Percentiles rank a stretch among this genome's conserved stretches.
Evolutionary conservation across 257 asterid genomes (phyloP).

Genomic region (Nicotiana paniculata): DNA sequence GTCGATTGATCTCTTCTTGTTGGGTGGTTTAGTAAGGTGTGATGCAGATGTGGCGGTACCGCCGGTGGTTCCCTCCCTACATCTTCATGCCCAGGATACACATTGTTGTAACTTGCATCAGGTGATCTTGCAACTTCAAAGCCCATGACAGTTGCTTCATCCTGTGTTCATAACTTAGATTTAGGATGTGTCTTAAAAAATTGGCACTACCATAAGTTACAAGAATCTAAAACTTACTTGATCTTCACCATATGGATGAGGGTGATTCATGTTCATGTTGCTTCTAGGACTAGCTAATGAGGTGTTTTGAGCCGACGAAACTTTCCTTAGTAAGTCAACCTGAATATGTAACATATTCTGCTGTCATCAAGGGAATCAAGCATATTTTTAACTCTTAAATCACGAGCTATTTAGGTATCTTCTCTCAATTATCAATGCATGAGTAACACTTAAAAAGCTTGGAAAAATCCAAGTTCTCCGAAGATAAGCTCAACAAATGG

Average conservation of each 20-base stretch:
- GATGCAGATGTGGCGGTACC: slow-evolving; percentile 72
- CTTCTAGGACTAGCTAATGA: neutral
- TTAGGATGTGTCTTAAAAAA: neutral
- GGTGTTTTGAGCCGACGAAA: neutral
- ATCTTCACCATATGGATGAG: slow-evolving; percentile 31
- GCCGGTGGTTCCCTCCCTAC: slow-evolving; percentile 75
- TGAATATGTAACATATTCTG: neutral
- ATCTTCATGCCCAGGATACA: slow-evolving; percentile 55
- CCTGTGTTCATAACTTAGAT: slow-evolving; percentile 36
- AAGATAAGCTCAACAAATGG: neutral
- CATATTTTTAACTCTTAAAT: neutral
- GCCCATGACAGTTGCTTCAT: slow-evolving; percentile 64
- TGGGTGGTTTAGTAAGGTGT: slow-evolving; percentile 58
- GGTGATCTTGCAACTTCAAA: slow-evolving; percentile 82
- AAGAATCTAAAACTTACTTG: slow-evolving; percentile 41
- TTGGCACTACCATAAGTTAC: neutral
- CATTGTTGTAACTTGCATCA: slow-evolving; percentile 74
- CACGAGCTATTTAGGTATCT: neutral
- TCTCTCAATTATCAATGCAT: neutral
- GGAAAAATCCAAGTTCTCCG: neutral
- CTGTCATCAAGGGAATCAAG: neutral
- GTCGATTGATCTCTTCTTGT: slow-evolving; percentile 30
- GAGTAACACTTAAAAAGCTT: neutral
- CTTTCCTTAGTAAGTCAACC: neutral
- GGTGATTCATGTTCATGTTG: slow-evolving; percentile 70